Base-by-base conservation (phyloP, 2,329 filamentous ascomycete species). In the Xylaria sp. region DNA sequence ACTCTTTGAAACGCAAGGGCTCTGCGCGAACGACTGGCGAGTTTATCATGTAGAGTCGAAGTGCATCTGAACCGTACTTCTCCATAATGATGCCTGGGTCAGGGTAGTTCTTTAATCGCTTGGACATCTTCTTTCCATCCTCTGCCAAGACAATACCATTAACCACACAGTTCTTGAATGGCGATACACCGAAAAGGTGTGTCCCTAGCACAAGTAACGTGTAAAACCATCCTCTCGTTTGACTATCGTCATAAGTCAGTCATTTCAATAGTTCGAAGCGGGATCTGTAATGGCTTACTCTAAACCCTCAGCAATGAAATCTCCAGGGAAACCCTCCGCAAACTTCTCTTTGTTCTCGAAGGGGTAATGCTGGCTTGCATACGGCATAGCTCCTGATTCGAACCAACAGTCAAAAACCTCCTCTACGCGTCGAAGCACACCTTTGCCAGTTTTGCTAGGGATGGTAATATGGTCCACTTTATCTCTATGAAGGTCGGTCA, bases 111-210 rank as follows among this genome's bases (percentile, higher is more conserved):
- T 97, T 96, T 60, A 97, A 82, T 55, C 94, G 87, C 79, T 98
- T 98, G 6, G 93, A 97, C 94, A 98, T 98, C 83, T 98, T 98
- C 83, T 97, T 97, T 58, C 94, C 94, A 72, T 97, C 92, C 74
- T 96, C 93, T 0, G 93, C 93, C 40, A 97, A 84, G 4, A 97
- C 93, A 65, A 97, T 95, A 51, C 93, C 93, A 73, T 96, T 97
- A 64, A 97, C 93, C n/a, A 97, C 91, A 71, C 92, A 96, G 75
- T 97, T 97, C 79, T 95, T 89, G 83, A 97, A 97, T 0, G 94
- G 93, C 2, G 93, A 87, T 35, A 87, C 85, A 43, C 90, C 90
- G 70, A 95, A 96, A 3, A 97, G 83, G 74, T 96, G 91, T 7
- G 91, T 95, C 33, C 93, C 93, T 48, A 98, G 81, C 9, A 97